Percentiles rank a stretch among this genome's conserved stretches.
phyloP scores from a whole-genome alignment of 192 early-diverging fungal genomes.

The Backusella liffmaniae region DNA sequence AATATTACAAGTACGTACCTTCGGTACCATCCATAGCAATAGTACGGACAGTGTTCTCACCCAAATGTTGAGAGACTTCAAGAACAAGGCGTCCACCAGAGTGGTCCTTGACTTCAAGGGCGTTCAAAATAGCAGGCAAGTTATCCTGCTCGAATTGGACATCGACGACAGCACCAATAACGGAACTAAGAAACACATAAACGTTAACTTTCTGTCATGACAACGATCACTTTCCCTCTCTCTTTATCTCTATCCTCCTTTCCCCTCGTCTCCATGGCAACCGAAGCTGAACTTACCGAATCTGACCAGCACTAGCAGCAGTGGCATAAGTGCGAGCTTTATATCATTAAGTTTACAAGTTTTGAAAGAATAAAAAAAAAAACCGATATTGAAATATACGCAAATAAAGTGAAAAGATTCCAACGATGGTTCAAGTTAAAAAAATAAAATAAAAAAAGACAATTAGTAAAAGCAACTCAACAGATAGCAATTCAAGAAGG shows the following conservation, averaged over 20 bases:
- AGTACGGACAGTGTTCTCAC: constrained; percentile 98
- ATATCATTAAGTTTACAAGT: neutral
- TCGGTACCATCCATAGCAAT: constrained; percentile 99
- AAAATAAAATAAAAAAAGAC: neutral
- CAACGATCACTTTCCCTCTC: neutral
- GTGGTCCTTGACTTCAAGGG: constrained; percentile 88
- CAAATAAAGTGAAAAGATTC: neutral
- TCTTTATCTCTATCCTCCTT: neutral
- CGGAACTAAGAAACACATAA: constrained; percentile 60
- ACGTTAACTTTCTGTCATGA: neutral
- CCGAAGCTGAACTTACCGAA: constrained; percentile 18
- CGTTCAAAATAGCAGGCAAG: constrained; percentile 95
- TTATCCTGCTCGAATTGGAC: constrained; percentile 92
- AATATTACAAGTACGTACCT: neutral
- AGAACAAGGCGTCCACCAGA: constrained; percentile 85
- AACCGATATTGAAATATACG: neutral
- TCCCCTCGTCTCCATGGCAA: too few species aligned
- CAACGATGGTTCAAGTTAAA: neutral
- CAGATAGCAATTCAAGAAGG: neutral
- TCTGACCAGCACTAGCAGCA: constrained; percentile 46
- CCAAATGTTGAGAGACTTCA: constrained; percentile 96
- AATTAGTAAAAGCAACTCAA: neutral
- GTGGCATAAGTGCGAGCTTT: constrained; percentile 60
- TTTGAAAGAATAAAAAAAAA: neutral
- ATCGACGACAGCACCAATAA: constrained; percentile 99